phyloP scores from a whole-genome alignment of 257 asterid species.

The Salvia hispanica region DNA sequence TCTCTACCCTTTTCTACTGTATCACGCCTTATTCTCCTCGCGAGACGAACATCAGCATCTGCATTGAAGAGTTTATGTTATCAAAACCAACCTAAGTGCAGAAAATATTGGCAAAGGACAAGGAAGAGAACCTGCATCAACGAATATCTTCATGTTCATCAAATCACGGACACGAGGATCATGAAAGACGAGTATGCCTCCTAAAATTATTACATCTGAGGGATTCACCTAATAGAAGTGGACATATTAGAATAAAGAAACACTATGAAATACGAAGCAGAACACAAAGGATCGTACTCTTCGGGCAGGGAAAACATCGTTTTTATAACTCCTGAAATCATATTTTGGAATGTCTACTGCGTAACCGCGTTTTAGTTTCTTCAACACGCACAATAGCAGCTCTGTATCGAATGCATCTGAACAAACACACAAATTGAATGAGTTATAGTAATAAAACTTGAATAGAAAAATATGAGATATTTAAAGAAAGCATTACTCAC shows the following conservation, averaged over 20 bases:
- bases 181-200: slow-evolving; percentile 95
- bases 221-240: slow-evolving; percentile 74
- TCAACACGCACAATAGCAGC: slow-evolving; percentile 66
- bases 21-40: slow-evolving; percentile 97
- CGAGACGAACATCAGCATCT: slow-evolving; percentile 99
- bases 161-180: slow-evolving; percentile 82
- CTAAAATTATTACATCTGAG: slow-evolving; percentile 93
- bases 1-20: slow-evolving; percentile 92
- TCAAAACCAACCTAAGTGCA: too few species aligned
- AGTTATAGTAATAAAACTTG: background rate
- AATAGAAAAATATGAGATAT: too few species aligned
- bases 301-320: slow-evolving; percentile 67
- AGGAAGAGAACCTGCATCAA: slow-evolving; percentile 78
- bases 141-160: slow-evolving; percentile 98
- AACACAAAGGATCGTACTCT: slow-evolving; percentile 55
- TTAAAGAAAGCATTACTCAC: slow-evolving; percentile 43
- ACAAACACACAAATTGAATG: slow-evolving; percentile 17
- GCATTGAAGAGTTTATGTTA: slow-evolving; percentile 32
- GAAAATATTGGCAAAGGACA: slow-evolving; percentile 36
- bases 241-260: background rate
- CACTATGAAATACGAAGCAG: background rate
- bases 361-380: slow-evolving; percentile 70
- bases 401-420: slow-evolving; percentile 90
- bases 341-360: slow-evolving; percentile 96
- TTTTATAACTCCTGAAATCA: slow-evolving; percentile 86